Base-by-base conservation (phyloP, 805 yeast genomes). In the Cyberlindnera japonica region DNA sequence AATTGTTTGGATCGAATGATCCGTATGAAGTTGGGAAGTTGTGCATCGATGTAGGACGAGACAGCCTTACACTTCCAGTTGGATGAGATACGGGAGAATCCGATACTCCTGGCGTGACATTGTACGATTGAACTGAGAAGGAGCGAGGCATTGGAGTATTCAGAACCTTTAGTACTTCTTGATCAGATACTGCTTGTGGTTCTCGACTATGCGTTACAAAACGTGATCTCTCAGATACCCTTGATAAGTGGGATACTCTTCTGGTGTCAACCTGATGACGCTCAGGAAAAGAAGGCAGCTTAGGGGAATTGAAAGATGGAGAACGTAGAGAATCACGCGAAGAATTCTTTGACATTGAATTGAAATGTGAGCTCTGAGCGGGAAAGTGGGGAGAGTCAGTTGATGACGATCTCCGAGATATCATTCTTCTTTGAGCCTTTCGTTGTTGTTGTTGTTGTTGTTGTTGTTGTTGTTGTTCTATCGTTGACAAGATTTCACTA, bases 121-220 rank as follows among this genome's bases (percentile, higher is more conserved):
- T 15, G 10, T 13, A 21, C 4, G 33, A 17, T 12, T 19, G 35
- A 14, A 8, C 34, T 8, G 53, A 47, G 30, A 49, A 44, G 0
- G 53, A 44, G 11, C 51, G 37, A 10, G 51, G 51, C 3, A 49
- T 26, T 7, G 48, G 43, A 0, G 53, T 40, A n/a, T 33, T 37
- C 35, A 40, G 35, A 15, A 38, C 41, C 3, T 42, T 39, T 3
- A 42, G 24, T 5, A 32, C 36, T 5, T 28, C 28, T 10, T 24
- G 37, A 14, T 33, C 17, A 4, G 38, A 19, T 14, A 33, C 19
- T 20, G 12, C 8, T 15, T 27, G 30, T 6, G 30, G 6, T 14
- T 15, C 17, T 13, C 28, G 10, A 13, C 7, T 25, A 25, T n/a
- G n/a, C n/a, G n/a, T n/a, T n/a, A n/a, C n/a, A n/a, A n/a, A n/a